These are phyloP conservation scores for Penicillium pancosmium DNA, from an alignment of 495 filamentous ascomycete species.

Conservation along the genomic window DNA sequence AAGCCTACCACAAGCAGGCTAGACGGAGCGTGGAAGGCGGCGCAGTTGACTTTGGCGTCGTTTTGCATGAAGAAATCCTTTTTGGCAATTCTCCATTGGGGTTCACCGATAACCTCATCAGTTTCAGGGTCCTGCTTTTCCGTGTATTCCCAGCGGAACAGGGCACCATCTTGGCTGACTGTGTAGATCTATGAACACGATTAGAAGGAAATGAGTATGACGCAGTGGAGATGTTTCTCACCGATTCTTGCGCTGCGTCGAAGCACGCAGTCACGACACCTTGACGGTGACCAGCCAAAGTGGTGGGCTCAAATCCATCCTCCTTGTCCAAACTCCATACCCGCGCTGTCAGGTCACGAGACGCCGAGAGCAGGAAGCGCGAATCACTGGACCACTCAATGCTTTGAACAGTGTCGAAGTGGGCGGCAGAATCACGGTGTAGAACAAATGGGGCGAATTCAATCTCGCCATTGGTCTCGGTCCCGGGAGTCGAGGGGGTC, in stretches of 20 bases:
- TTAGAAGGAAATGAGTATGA: slow-evolving; percentile 43
- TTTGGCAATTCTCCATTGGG: slow-evolving; percentile 83
- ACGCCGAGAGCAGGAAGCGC: slow-evolving; percentile 86
- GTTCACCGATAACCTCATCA: slow-evolving; percentile 61
- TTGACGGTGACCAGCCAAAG: slow-evolving; percentile 85
- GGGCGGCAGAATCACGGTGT: slow-evolving; percentile 81
- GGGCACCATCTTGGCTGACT: slow-evolving; percentile 66
- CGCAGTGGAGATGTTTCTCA: slow-evolving; percentile 50
- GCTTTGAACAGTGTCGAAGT: slow-evolving; percentile 81
- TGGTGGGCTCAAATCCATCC: slow-evolving; percentile 85
- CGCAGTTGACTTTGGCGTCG: slow-evolving; percentile 83
- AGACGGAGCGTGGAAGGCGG: slow-evolving; percentile 81
- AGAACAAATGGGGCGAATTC: slow-evolving; percentile 94
- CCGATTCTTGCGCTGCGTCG: slow-evolving; percentile 83
- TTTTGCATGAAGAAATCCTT: slow-evolving; percentile 92
- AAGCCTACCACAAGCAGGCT: slow-evolving; percentile 91
- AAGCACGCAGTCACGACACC: slow-evolving; percentile 89
- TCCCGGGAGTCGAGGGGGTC: slow-evolving; percentile 83
- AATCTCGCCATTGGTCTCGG: slow-evolving; percentile 74
- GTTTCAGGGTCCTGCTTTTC: slow-evolving; percentile 58
- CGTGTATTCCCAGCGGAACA: slow-evolving; percentile 67
- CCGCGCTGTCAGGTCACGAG: slow-evolving; percentile 87
- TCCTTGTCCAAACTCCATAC: slow-evolving; percentile 93
- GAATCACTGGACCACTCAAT: slow-evolving; percentile 96
- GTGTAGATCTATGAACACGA: slow-evolving; percentile 66